phyloP scores from a whole-genome alignment of 2,329 filamentous ascomycete genomes.

The Neofusicoccum cordaticola region DNA sequence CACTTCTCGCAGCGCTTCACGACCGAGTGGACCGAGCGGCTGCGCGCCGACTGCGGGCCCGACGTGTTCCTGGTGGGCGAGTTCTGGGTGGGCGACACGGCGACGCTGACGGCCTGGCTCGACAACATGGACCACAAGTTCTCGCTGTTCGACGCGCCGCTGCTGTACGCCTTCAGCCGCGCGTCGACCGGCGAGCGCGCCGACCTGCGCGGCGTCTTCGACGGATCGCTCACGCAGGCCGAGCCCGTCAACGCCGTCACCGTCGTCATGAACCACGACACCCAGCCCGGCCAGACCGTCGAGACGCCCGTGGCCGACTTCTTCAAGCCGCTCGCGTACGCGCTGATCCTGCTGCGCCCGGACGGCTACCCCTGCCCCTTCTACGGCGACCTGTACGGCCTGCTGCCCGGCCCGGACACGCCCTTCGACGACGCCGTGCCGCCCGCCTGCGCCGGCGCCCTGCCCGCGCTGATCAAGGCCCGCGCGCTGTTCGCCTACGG shows the following conservation, averaged over 20 bases:
- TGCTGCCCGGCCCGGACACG: slow-evolving; percentile 37
- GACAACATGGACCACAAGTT: slow-evolving; percentile 57
- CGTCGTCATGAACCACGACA: slow-evolving; percentile 71
- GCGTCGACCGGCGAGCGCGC: background rate
- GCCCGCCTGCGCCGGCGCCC: slow-evolving; percentile 53
- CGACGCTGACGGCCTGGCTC: slow-evolving; percentile 57
- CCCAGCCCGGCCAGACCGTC: slow-evolving; percentile 61
- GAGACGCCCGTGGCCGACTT: slow-evolving; percentile 61
- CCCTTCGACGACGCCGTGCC: slow-evolving; percentile 40
- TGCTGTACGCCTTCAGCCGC: slow-evolving; percentile 61
- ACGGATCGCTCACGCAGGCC: slow-evolving; percentile 55
- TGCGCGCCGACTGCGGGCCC: slow-evolving; percentile 50
- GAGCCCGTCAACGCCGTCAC: slow-evolving; percentile 58
- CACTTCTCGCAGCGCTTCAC: slow-evolving; percentile 69
- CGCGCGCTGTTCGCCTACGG: slow-evolving; percentile 67
- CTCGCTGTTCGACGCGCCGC: slow-evolving; percentile 64
- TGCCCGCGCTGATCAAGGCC: slow-evolving; percentile 60
- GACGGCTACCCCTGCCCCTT: slow-evolving; percentile 67
- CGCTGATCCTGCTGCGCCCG: slow-evolving; percentile 65
- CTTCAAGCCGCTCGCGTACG: slow-evolving; percentile 71
- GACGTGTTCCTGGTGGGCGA: slow-evolving; percentile 67
- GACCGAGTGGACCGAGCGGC: slow-evolving; percentile 58
- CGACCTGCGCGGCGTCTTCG: slow-evolving; percentile 64
- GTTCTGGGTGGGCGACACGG: slow-evolving; percentile 62
- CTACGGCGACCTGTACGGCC: slow-evolving; percentile 68